Evolutionary conservation across 1,139 yeast species (phyloP), one percentile per base, ranked within the genome.

Genomic region (Pichia sp.): DNA sequence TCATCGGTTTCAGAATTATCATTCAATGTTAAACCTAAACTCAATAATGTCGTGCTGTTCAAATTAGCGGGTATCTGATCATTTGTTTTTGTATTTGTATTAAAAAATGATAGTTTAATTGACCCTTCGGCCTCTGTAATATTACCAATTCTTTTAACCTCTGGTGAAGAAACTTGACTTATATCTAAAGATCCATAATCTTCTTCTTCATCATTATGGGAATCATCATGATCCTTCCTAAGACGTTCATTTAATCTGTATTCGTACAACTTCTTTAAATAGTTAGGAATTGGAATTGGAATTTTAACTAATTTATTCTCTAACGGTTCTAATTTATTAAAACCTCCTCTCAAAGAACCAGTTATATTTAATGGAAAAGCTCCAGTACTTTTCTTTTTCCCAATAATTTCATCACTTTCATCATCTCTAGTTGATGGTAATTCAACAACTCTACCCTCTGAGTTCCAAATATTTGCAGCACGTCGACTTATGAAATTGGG

Each of bases 401-500:
- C 54, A 27, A 19, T 33, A 14, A 43, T 19, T 13, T 22, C 47
- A 3, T 50, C 42, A 11, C 51, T 50, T 1, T 34, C 28, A 30
- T 53, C 56, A 27, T 41, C 25, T 36, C 57, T 39, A 31, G 22
- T 16, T 1, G 34, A 7, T 3, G 59, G 56, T 25, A 53, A 43
- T 0, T 47, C 43, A 2, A 59, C 53, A 10, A 50, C 38, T 5
- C 49, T 33, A 8, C 58, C 62, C 49, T 72, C 75, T 16, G 60
- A 47, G 16, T 73, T 75, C 89, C 89, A 84, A 31, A 83, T 70
- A 29, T 58, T 54, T 44, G 65, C 65, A 1, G 85, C 83, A 27
- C 63, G 60, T 3, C 69, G 61, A 57, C 82, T 77, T 1, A 88
- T 70, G 9, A 63, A 66, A 60, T 83, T 74, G 0, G 96, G 95